Conservation (phyloP, 1,139 yeast genomes). For the Suhomyces taliae region DNA sequence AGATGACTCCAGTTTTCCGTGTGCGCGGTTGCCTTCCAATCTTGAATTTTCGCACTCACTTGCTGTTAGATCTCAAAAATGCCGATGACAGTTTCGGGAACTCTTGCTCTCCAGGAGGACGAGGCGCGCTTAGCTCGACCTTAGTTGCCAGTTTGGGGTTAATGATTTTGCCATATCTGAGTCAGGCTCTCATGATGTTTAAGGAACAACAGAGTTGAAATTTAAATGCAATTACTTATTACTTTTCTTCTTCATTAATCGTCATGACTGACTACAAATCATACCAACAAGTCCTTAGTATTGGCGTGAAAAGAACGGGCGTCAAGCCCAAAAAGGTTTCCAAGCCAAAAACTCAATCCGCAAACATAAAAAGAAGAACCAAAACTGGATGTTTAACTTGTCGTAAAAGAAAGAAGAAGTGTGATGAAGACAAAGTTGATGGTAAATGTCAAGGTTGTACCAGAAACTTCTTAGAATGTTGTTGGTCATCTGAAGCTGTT, state of each 20-base stretch:
- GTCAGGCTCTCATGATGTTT: not conserved
- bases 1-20: not conserved
- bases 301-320: constrained; percentile 24
- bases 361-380: constrained; percentile 48
- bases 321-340: constrained; percentile 16
- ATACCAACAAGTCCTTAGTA: constrained; percentile 45
- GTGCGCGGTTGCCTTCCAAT: not conserved
- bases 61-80: not conserved
- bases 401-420: constrained; percentile 66
- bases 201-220: not conserved
- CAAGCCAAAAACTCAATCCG: constrained; percentile 17
- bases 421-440: constrained; percentile 58
- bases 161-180: constrained; percentile 3
- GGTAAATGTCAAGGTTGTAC: constrained; percentile 52
- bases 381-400: constrained; percentile 79
- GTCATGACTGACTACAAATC: constrained; percentile 30
- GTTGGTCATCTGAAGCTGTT: constrained; percentile 20
- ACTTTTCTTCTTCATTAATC: constrained; percentile 2
- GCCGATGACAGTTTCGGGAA: not conserved
- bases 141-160: constrained; percentile 12
- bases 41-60: constrained; percentile 1
- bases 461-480: constrained; percentile 47
- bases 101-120: constrained; percentile 2
- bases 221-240: not conserved
- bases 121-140: constrained; percentile 14